Conservation (phyloP, 1,284 basidiomycete species). For the Moesziomyces antarcticus region DNA sequence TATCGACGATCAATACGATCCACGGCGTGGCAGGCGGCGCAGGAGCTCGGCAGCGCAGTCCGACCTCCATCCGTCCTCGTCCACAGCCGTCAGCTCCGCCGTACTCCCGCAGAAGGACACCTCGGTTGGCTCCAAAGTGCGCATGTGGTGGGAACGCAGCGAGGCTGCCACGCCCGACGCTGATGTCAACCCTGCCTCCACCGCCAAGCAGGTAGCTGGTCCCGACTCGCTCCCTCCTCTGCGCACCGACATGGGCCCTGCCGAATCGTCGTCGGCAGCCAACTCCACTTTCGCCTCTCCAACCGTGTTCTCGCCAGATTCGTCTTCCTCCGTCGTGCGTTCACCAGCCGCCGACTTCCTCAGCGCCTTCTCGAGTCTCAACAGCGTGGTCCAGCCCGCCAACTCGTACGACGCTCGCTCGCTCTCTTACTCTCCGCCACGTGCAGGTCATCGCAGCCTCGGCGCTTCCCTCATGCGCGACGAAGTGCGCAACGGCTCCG, state of each 20-base stretch:
- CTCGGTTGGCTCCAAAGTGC: slow-evolving; percentile 40
- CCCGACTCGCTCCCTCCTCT: slow-evolving; percentile 9
- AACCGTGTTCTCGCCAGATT: slow-evolving; percentile 10
- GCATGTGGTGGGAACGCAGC: slow-evolving; percentile 53
- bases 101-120: slow-evolving; percentile 32
- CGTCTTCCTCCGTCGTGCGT: slow-evolving; percentile 18
- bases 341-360: slow-evolving; percentile 81
- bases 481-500: slow-evolving; percentile 21
- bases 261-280: slow-evolving; percentile 5
- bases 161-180: slow-evolving; percentile 20
- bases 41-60: slow-evolving; percentile 30
- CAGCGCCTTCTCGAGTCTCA: slow-evolving; percentile 73
- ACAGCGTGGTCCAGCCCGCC: slow-evolving; percentile 38
- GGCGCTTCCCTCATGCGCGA: slow-evolving; percentile 26
- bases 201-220: slow-evolving; percentile 10
- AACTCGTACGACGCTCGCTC: slow-evolving; percentile 36
- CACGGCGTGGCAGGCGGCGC: slow-evolving; percentile 33
- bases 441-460: slow-evolving; percentile 32
- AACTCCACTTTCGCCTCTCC: slow-evolving; percentile 9
- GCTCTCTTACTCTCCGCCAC: slow-evolving; percentile 44
- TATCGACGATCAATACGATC: background rate
- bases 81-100: background rate
- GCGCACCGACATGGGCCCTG: slow-evolving; percentile 10
- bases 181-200: slow-evolving; percentile 9
- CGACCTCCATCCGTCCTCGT: slow-evolving; percentile 3